Evolutionary conservation across 441 rosid genomes (phyloP).

Genomic region (Populus hybrid): DNA sequence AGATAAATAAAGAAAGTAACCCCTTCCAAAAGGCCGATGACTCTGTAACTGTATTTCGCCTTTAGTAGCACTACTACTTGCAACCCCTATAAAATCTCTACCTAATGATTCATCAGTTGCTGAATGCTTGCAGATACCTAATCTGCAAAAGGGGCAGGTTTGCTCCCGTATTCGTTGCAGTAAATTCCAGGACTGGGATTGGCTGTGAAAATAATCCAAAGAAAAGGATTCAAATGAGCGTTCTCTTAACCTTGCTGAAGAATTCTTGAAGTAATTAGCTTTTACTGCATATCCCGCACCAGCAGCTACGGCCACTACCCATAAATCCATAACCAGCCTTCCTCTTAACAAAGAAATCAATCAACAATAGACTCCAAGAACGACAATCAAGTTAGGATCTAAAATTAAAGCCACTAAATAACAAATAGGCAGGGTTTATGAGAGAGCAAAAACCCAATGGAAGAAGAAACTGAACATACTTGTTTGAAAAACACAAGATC

Average conservation of each 20-base stretch:
- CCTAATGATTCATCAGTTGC: neutral
- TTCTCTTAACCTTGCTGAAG: conserved; percentile 18
- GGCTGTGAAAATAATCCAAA: conserved; percentile 1
- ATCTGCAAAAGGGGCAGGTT: conserved; percentile 28
- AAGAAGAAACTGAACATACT: no score
- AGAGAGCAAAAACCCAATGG: neutral
- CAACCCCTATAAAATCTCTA: neutral
- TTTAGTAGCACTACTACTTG: neutral
- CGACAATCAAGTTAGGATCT: neutral
- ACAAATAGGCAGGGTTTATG: neutral
- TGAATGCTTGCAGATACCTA: conserved; percentile 5
- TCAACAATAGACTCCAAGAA: neutral
- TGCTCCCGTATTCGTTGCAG: conserved; percentile 23
- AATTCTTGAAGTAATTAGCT: conserved; percentile 33
- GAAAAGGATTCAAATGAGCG: conserved; percentile 17
- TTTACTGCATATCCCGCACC: conserved; percentile 37
- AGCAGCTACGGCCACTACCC: conserved; percentile 46
- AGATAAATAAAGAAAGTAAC: neutral
- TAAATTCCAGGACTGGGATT: conserved; percentile 20
- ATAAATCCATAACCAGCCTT: conserved; percentile 37
- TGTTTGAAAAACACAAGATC: neutral
- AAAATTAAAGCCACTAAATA: neutral
- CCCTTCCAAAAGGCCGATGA: conserved; percentile 4
- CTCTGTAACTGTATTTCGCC: conserved; percentile 8
- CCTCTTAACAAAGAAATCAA: neutral